Conservation (phyloP, 805 yeast genomes). For the Kluyveromyces dobzhanskii region DNA sequence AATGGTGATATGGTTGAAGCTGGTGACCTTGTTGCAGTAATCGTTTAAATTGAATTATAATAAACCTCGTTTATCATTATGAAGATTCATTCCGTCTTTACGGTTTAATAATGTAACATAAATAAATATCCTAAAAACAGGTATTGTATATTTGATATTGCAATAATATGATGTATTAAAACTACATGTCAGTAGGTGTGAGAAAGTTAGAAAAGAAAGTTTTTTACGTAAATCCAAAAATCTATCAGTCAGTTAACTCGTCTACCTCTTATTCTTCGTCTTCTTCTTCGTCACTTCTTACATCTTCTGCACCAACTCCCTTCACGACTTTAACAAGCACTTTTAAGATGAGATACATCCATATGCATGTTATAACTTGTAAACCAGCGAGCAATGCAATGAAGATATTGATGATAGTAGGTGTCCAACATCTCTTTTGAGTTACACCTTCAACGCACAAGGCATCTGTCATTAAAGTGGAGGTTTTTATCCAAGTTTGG, state of each 20-base stretch:
- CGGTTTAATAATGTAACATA: too few relatives aligned
- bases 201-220: too few relatives aligned
- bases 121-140: too few relatives aligned
- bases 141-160: too few relatives aligned
- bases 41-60: slow-evolving; percentile 17
- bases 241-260: slow-evolving; percentile 9
- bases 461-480: slow-evolving; percentile 37
- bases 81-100: too few relatives aligned
- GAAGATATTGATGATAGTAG: slow-evolving; percentile 37
- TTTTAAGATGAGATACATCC: slow-evolving; percentile 68
- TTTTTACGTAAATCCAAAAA: background rate
- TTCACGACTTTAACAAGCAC: slow-evolving; percentile 63
- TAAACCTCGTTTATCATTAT: too few relatives aligned
- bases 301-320: slow-evolving; percentile 70
- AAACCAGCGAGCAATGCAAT: slow-evolving; percentile 51
- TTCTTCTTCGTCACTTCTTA: slow-evolving; percentile 76
- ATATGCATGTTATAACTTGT: slow-evolving; percentile 55
- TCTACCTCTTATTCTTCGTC: too few relatives aligned
- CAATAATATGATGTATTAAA: too few relatives aligned
- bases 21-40: slow-evolving; percentile 88
- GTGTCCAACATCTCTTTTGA: slow-evolving; percentile 44
- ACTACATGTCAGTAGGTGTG: too few relatives aligned
- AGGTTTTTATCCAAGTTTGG: slow-evolving; percentile 45
- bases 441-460: slow-evolving; percentile 31
- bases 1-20: slow-evolving; percentile 97